Evolutionary conservation across 2,329 filamentous ascomycete genomes (phyloP).

Genomic region (Lachnum nothofagi): DNA sequence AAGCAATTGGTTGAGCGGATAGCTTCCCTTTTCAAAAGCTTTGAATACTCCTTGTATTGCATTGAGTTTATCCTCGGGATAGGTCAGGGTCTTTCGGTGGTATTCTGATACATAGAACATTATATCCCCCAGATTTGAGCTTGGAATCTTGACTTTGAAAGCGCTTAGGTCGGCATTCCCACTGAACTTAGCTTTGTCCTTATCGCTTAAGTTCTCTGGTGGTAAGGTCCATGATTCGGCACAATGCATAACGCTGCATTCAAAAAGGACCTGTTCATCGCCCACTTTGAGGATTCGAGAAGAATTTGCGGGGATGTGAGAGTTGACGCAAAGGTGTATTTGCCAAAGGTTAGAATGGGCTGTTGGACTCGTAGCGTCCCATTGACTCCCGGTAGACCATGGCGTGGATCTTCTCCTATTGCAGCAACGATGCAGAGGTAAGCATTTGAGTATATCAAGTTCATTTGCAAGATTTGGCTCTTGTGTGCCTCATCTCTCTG

Average conservation of each 20-base stretch:
- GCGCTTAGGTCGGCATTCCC: no score
- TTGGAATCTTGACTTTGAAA: no score
- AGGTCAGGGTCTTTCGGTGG: no score
- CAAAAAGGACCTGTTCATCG: slow-evolving; percentile 23
- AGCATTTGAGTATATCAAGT: slow-evolving; percentile 5
- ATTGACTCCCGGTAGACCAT: slow-evolving; percentile 23
- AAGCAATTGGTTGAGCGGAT: no score
- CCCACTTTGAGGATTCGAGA: slow-evolving; percentile 11
- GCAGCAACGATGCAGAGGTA: slow-evolving; percentile 4
- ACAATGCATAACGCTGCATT: slow-evolving; percentile 17
- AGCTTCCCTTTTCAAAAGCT: no score
- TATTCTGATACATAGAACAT: no score
- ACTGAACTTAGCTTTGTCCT: no score
- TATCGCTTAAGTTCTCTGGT: no score
- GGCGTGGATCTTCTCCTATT: slow-evolving; percentile 1
- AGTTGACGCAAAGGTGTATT: neutral
- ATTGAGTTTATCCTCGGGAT: no score
- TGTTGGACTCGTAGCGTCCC: neutral
- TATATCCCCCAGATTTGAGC: no score
- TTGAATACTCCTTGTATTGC: no score
- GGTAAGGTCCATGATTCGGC: neutral
- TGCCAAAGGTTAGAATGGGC: neutral
- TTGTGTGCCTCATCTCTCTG: neutral
- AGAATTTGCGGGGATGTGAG: neutral
- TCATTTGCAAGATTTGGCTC: slow-evolving; percentile 4